Conservation (phyloP, 2,329 filamentous ascomycete species). For the Neonectria faginata region DNA sequence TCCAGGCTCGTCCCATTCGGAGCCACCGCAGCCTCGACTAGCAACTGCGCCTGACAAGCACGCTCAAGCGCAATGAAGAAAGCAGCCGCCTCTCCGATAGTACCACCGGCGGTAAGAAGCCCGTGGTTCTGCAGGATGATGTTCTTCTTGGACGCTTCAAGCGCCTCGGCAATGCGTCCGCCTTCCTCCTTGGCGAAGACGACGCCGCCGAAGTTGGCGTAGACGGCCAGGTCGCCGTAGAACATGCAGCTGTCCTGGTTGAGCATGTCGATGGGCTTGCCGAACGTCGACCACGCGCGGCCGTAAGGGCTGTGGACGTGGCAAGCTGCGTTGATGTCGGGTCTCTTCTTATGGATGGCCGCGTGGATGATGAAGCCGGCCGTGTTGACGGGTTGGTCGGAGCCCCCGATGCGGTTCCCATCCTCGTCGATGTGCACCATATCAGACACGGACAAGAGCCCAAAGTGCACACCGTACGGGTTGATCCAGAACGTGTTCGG, state of each 20-base stretch:
- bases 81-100: conserved; percentile 78
- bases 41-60: conserved; percentile 74
- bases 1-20: conserved; percentile 42
- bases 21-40: conserved; percentile 70
- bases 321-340: conserved; percentile 73
- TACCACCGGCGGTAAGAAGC: conserved; percentile 73
- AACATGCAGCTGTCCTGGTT: conserved; percentile 75
- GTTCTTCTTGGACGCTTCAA: conserved; percentile 68
- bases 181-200: conserved; percentile 72
- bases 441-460: conserved; percentile 71
- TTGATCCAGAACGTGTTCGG: conserved; percentile 59
- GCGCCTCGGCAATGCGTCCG: conserved; percentile 67
- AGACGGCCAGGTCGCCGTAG: conserved; percentile 71
- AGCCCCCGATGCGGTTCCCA: conserved; percentile 71
- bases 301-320: conserved; percentile 74
- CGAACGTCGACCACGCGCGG: conserved; percentile 75
- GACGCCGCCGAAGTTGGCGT: conserved; percentile 63
- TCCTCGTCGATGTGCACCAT: conserved; percentile 72
- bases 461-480: conserved; percentile 74
- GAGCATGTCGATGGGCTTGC: conserved; percentile 72
- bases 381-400: conserved; percentile 71
- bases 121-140: conserved; percentile 78
- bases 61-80: conserved; percentile 76
- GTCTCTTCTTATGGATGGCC: conserved; percentile 71
- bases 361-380: conserved; percentile 78